phyloP scores from a whole-genome alignment of 371 early-diverging fungal genomes.

The Saksenaea vasiformis region DNA sequence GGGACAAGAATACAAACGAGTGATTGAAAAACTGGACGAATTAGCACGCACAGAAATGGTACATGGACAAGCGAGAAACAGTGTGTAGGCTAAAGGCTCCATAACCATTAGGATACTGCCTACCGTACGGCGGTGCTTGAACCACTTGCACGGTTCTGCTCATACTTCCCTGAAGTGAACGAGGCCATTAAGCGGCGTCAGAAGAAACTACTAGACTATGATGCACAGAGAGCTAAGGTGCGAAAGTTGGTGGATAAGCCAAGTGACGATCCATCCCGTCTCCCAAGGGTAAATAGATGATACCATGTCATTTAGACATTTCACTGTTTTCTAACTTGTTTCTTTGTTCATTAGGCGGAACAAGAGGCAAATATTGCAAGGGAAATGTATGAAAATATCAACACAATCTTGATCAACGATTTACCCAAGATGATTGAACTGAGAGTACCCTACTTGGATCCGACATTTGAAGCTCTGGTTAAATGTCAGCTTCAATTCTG shows the following conservation, averaged over 20 bases:
- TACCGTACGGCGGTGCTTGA: constrained; percentile 86
- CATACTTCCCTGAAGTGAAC: constrained; percentile 91
- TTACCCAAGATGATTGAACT: constrained; percentile 89
- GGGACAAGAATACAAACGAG: constrained; percentile 72
- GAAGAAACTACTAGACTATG: constrained; percentile 90
- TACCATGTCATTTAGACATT: background rate
- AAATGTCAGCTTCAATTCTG: constrained; percentile 87
- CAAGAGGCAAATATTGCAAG: constrained; percentile 75
- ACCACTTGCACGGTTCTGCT: constrained; percentile 82
- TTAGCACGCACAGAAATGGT: constrained; percentile 77
- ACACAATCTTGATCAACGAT: constrained; percentile 79
- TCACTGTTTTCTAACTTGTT: background rate
- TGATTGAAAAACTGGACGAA: constrained; percentile 79
- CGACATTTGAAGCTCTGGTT: constrained; percentile 92
- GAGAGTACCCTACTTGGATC: constrained; percentile 88
- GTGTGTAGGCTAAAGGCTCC: background rate
- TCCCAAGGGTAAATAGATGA: constrained; percentile 51
- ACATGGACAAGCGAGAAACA: constrained; percentile 6
- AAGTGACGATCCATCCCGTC: constrained; percentile 70
- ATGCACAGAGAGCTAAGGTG: constrained; percentile 71
- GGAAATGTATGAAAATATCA: constrained; percentile 81
- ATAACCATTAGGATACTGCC: constrained; percentile 68
- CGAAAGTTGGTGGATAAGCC: constrained; percentile 82
- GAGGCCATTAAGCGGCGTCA: constrained; percentile 87
- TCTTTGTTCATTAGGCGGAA: constrained; percentile 58